Evolutionary conservation across 495 filamentous ascomycete genomes (phyloP), one percentile per base, ranked within the genome.

Genomic region (Neurospora sp.): DNA sequence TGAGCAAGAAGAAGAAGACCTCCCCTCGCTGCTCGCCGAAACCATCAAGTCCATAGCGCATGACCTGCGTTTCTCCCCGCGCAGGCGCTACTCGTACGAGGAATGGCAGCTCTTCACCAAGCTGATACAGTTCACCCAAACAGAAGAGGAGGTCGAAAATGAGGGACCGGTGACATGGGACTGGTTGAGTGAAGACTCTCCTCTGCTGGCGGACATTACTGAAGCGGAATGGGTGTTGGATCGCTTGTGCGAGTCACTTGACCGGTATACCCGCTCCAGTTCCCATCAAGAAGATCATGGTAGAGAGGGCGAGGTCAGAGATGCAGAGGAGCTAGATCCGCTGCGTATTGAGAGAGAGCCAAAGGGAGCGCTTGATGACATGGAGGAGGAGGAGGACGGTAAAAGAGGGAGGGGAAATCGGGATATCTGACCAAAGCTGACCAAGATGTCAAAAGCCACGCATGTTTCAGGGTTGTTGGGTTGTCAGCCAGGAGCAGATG

Each of bases 101-200:
- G 90, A 94, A 77, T 94, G 92, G 92, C 85, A 85, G 31, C 87
- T 88, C 72, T 94, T 88, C 76, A 86, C 92, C 1, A 75, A 78
- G 46, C 72, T 84, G 39, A 79, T 85, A 14, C 76, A 78, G 35
- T 85, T 84, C 65, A 80, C 71, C 46, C 39, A 77, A 16, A 69
- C 39, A 5, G 61, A 68, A 18, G 68, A 38, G 80, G 83, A 71
- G 80, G 80, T 80, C 46, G 77, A 81, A 46, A 72, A 77, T 37
- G 76, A 79, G 38, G 81, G 81, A 10, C 69, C 80, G 20, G 75
- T 79, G 6, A 78, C 82, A 38, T 94, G 92, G 92, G 91, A 90
- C 69, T 94, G 92, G 92, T 80, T 94, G 20, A 88, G 89, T 18
- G 85, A 88, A 70, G 82, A 88, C 22, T 89, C 86, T 74, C 92